Evolutionary conservation across 1,139 yeast genomes (phyloP).

Genomic region (Hemisphaericaspora subhashii): DNA sequence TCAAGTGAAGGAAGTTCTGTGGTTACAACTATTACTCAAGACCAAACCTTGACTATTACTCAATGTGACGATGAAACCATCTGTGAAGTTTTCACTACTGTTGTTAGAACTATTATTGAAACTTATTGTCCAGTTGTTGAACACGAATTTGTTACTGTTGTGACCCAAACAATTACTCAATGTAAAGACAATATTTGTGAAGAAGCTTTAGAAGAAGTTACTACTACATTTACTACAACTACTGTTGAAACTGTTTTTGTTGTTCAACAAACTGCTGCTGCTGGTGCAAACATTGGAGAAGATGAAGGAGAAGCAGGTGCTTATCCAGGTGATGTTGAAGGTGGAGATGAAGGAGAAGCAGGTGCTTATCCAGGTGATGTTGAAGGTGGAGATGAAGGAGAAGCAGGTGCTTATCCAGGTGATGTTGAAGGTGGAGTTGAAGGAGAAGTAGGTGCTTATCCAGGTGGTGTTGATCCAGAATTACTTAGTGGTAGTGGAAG

Average conservation of each 20-base stretch:
- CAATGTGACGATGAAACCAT: constrained; percentile 10
- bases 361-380: not conserved
- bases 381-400: constrained; percentile 4
- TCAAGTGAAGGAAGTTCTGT: constrained; percentile 4
- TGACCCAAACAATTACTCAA: constrained; percentile 11
- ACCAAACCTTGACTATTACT: constrained; percentile 11
- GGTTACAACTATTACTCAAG: constrained; percentile 7
- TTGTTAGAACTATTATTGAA: constrained; percentile 9
- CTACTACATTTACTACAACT: constrained; percentile 11
- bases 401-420: not conserved
- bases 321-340: not conserved
- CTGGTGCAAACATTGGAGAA: constrained; percentile 1
- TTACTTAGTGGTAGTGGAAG: not conserved
- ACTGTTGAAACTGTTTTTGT: not conserved
- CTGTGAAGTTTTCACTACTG: constrained; percentile 8
- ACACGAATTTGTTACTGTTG: constrained; percentile 7
- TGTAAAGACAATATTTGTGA: constrained; percentile 11
- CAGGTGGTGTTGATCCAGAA: not conserved
- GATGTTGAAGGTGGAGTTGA: no score
- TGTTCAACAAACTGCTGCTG: constrained; percentile 5
- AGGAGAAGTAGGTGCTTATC: no score
- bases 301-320: constrained; percentile 2
- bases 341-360: not conserved
- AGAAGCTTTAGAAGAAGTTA: constrained; percentile 6
- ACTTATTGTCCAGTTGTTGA: constrained; percentile 15